A percentile compares a stretch with the other conserved stretches of the same genome.
Conservation (phyloP, 768 basidiomycete species). For the Lactifluus volemus region DNA sequence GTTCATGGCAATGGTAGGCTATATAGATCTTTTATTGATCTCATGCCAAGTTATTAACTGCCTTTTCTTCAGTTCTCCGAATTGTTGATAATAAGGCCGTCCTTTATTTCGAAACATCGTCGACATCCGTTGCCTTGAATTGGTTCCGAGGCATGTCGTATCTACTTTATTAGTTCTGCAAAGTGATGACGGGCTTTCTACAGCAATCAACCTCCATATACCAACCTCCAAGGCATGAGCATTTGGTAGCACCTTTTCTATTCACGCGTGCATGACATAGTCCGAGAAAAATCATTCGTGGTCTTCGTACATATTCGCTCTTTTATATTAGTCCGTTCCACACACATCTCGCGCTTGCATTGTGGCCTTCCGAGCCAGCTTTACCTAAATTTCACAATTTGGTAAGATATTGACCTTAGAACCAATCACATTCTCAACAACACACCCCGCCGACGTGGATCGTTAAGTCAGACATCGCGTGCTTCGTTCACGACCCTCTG, state of each 20-base stretch:
- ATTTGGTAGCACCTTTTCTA: slow-evolving; percentile 11
- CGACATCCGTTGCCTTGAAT: slow-evolving; percentile 75
- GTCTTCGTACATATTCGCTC: slow-evolving; percentile 12
- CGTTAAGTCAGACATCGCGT: background rate
- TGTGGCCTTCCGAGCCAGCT: slow-evolving; percentile 2
- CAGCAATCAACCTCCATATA: slow-evolving; percentile 86
- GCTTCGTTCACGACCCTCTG: background rate
- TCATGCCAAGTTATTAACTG: slow-evolving; percentile 1
- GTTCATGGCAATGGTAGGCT: slow-evolving; percentile 73
- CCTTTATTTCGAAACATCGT: slow-evolving; percentile 79
- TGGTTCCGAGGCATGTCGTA: slow-evolving; percentile 73
- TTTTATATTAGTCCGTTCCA: slow-evolving; percentile 6
- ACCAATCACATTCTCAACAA: background rate
- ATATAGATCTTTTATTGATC: background rate
- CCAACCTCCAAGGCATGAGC: slow-evolving; percentile 68
- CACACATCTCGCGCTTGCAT: slow-evolving; percentile 18
- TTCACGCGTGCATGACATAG: slow-evolving; percentile 18
- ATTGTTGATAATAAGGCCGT: slow-evolving; percentile 91
- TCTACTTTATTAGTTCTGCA: background rate
- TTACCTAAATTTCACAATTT: slow-evolving; percentile 3
- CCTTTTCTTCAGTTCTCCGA: slow-evolving; percentile 50
- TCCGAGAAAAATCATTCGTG: slow-evolving; percentile 9
- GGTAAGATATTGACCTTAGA: background rate
- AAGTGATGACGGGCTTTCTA: background rate
- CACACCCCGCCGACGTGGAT: too few relatives aligned